Evolutionary conservation across 768 basidiomycete genomes (phyloP).

Genomic region (Amanita rubescens): DNA sequence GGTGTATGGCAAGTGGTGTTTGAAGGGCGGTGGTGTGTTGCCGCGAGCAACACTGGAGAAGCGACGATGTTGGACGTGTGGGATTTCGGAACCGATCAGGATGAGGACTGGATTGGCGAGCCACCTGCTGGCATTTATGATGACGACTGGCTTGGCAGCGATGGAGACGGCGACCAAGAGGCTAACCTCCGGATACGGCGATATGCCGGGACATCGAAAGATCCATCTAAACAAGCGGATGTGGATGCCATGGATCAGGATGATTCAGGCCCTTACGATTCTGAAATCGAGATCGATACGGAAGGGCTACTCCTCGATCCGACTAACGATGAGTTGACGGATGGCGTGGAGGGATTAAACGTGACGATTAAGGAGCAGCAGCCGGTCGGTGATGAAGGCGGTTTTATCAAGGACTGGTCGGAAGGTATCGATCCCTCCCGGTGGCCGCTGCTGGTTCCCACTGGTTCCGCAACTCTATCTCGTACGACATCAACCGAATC

Average conservation of each 20-base stretch:
- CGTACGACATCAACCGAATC: constrained; percentile 8
- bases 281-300: constrained; percentile 26
- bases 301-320: constrained; percentile 16
- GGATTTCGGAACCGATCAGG: constrained; percentile 75
- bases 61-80: constrained; percentile 81
- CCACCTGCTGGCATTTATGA: constrained; percentile 71
- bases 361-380: constrained; percentile 13
- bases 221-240: constrained; percentile 46
- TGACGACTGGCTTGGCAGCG: constrained; percentile 52
- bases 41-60: constrained; percentile 79
- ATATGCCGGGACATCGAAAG: constrained; percentile 34
- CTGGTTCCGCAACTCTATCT: constrained; percentile 11
- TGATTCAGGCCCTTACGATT: constrained; percentile 32
- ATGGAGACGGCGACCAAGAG: constrained; percentile 41
- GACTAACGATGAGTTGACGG: constrained; percentile 7
- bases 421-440: constrained; percentile 23
- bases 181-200: constrained; percentile 16
- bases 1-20: constrained; percentile 99
- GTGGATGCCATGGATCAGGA: constrained; percentile 74
- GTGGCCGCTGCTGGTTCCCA: constrained; percentile 17
- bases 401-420: constrained; percentile 19
- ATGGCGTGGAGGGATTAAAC: constrained; percentile 12
- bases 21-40: constrained; percentile 90
- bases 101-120: constrained; percentile 80
- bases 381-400: constrained; percentile 14